A percentile compares a stretch with the other conserved stretches of the same genome.
Conservation (phyloP, 1,284 basidiomycete genomes). For the Fistulinella cinereoalba region DNA sequence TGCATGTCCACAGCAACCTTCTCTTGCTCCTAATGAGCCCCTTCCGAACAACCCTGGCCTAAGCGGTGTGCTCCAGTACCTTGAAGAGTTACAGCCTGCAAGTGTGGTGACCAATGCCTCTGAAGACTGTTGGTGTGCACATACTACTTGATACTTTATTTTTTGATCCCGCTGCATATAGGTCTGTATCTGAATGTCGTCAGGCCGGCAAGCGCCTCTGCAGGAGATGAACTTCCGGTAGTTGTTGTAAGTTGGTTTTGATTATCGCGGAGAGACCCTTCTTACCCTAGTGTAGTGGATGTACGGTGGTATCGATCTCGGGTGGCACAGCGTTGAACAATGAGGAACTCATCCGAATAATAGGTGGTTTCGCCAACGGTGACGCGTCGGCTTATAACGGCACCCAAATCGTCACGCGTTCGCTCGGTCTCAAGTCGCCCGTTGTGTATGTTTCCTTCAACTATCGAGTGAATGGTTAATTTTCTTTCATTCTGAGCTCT, state of each 20-base stretch:
- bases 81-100: constrained; percentile 6
- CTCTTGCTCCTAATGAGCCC: constrained; percentile 1
- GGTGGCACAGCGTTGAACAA: neutral
- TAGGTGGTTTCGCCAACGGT: constrained; percentile 16
- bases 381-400: constrained; percentile 21
- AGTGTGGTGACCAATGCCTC: constrained; percentile 8
- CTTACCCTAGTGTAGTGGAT: constrained; percentile 6
- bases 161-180: neutral
- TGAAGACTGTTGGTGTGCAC: constrained; percentile 14
- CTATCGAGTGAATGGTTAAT: constrained; percentile 31
- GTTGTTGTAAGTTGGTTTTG: constrained; percentile 15
- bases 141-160: neutral
- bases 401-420: constrained; percentile 25
- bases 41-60: constrained; percentile 13
- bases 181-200: constrained; percentile 22
- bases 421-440: constrained; percentile 20
- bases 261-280: neutral
- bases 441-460: constrained; percentile 35
- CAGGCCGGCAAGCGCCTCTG: constrained; percentile 9
- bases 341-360: neutral
- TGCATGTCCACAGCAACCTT: constrained; percentile 24
- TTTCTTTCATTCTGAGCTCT: neutral
- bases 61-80: neutral
- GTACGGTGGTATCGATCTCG: constrained; percentile 14
- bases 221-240: constrained; percentile 16